Percentiles rank a stretch among this genome's conserved stretches.
phyloP scores from a whole-genome alignment of 1,284 basidiomycete species.

The Puccinia coronata region DNA sequence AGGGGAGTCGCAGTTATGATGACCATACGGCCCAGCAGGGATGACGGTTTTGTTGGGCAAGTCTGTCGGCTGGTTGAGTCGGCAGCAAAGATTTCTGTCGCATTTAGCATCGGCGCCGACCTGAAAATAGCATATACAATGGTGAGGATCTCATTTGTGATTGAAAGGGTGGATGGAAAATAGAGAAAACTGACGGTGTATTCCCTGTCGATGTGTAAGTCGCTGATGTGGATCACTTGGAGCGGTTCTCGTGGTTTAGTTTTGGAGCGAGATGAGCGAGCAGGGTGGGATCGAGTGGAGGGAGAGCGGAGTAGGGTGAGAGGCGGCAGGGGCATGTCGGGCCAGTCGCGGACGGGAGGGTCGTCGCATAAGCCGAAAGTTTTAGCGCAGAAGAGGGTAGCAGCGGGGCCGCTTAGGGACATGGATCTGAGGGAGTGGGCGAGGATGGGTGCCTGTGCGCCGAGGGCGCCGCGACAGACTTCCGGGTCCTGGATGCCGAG shows the following conservation, averaged over 20 bases:
- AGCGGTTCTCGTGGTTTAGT: conserved; percentile 51
- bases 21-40: conserved; percentile 63
- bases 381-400: conserved; percentile 66
- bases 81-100: conserved; percentile 67
- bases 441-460: conserved; percentile 65
- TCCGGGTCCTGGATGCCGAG: conserved; percentile 60
- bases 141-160: no score
- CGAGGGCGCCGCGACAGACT: conserved; percentile 65
- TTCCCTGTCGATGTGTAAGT: conserved; percentile 57
- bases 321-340: conserved; percentile 43
- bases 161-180: background rate
- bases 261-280: conserved; percentile 15
- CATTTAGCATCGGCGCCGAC: conserved; percentile 64
- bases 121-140: no score
- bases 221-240: conserved; percentile 56
- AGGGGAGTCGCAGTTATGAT: conserved; percentile 64
- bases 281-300: background rate
- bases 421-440: conserved; percentile 66
- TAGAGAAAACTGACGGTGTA: conserved; percentile 57
- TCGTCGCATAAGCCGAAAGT: conserved; percentile 65
- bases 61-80: conserved; percentile 53
- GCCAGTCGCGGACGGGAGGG: conserved; percentile 53
- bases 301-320: conserved; percentile 26
- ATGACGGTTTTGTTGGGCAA: conserved; percentile 45
- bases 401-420: conserved; percentile 62